Conservation (phyloP, 257 asterid species). For the Gentiana macrophylla region DNA sequence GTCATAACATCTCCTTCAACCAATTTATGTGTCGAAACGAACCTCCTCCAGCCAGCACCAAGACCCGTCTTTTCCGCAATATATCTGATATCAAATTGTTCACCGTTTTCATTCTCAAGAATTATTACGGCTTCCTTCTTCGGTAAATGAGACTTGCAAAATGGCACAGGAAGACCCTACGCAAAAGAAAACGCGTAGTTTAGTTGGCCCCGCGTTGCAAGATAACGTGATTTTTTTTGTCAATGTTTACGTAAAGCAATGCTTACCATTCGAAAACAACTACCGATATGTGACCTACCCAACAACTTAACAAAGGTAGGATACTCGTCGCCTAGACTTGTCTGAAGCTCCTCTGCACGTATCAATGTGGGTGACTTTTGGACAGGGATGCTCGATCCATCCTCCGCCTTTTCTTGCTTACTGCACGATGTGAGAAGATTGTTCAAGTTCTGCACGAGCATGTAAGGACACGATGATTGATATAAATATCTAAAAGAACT, state of each 20-base stretch:
- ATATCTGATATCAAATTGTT: constrained; percentile 55
- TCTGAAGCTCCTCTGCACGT: constrained; percentile 80
- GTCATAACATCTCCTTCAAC: constrained; percentile 80
- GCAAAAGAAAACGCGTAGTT: constrained; percentile 7
- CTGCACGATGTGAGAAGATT: constrained; percentile 20
- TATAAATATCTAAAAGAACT: too few relatives aligned
- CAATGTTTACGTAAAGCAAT: constrained; percentile 6
- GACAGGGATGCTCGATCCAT: constrained; percentile 29
- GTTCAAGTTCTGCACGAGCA: constrained; percentile 3
- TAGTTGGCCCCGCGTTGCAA: constrained; percentile 3
- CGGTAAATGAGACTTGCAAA: constrained; percentile 68
- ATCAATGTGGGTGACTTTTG: constrained; percentile 64
- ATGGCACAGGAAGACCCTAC: constrained; percentile 85
- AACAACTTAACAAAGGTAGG: constrained; percentile 54
- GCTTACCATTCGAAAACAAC: constrained; percentile 98
- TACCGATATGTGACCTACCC: constrained; percentile 83
- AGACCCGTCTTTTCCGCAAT: constrained; percentile 76
- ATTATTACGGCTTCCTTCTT: constrained; percentile 37
- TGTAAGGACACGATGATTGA: background rate
- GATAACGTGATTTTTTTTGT: constrained; percentile 7
- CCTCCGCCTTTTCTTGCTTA: constrained; percentile 24
- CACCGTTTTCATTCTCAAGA: constrained; percentile 61
- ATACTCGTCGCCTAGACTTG: constrained; percentile 49
- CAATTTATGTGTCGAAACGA: constrained; percentile 62
- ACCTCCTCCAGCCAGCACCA: constrained; percentile 95